These are phyloP conservation scores for Larix kaempferi DNA, from an alignment of 75 land plant genomes.

Conservation along the genomic window DNA sequence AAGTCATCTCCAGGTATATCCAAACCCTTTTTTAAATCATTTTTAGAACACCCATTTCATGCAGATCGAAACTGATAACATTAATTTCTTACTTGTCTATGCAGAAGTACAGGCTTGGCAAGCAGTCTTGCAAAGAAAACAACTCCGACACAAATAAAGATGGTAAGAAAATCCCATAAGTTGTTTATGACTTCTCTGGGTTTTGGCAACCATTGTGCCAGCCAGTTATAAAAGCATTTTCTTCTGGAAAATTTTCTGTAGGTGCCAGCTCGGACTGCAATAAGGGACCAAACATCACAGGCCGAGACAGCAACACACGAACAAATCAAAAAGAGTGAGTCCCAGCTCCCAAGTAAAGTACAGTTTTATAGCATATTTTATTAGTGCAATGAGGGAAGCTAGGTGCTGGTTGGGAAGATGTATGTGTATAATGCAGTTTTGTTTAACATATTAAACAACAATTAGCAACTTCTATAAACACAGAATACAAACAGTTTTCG, in stretches of 20 bases:
- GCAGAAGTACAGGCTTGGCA: slow-evolving; percentile 77
- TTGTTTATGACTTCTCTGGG: background rate
- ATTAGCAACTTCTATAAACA: too few species aligned
- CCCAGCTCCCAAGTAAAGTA: background rate
- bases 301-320: background rate
- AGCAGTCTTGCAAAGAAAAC: slow-evolving; percentile 72
- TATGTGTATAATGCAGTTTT: too few species aligned
- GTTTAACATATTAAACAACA: too few species aligned
- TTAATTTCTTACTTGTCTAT: slow-evolving; percentile 2
- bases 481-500: too few species aligned
- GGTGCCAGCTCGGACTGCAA: background rate
- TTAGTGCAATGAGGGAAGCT: too few species aligned
- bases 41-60: background rate
- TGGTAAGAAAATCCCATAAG: slow-evolving; percentile 25
- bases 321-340: slow-evolving; percentile 9
- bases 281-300: background rate
- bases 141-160: slow-evolving; percentile 61
- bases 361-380: background rate
- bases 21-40: background rate
- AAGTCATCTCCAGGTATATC: slow-evolving; percentile 85
- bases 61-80: background rate
- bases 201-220: background rate
- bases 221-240: background rate
- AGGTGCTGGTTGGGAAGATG: too few species aligned
- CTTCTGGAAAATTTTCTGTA: background rate